A percentile compares a stretch with the other conserved stretches of the same genome.
Evolutionary conservation across 495 filamentous ascomycete species (phyloP).

Genomic region (Tirmania nivea): DNA sequence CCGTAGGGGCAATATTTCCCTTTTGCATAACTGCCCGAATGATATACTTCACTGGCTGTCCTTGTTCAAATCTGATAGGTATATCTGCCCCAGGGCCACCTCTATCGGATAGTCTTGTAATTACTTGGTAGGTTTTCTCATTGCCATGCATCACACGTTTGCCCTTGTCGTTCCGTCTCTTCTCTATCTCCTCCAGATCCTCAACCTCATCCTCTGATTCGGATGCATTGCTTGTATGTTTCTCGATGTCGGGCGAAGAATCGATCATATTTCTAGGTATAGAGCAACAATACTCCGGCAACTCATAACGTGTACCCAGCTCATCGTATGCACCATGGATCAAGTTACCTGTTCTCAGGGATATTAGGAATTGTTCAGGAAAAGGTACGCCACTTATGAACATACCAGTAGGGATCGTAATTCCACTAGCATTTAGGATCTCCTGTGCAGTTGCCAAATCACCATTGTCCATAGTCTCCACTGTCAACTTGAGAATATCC

Average conservation of each 20-base stretch:
- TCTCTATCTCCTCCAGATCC: conserved; percentile 31
- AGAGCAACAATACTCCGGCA: conserved; percentile 54
- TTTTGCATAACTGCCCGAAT: conserved; percentile 41
- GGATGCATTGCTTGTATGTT: conserved; percentile 18
- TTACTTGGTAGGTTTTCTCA: conserved; percentile 38
- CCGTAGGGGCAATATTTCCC: conserved; percentile 17
- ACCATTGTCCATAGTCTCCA: conserved; percentile 36
- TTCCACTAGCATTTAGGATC: conserved; percentile 51
- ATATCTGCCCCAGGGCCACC: conserved; percentile 35
- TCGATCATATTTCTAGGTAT: conserved; percentile 50
- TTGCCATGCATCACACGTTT: conserved; percentile 28
- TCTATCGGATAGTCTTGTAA: conserved; percentile 47
- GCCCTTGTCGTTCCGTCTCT: conserved; percentile 44
- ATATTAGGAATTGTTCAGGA: neutral
- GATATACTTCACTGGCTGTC: conserved; percentile 40
- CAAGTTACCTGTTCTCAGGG: conserved; percentile 29
- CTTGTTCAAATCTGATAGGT: conserved; percentile 33
- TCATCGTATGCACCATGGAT: conserved; percentile 60
- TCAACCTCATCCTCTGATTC: conserved; percentile 27
- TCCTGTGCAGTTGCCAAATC: conserved; percentile 56
- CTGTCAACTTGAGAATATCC: conserved; percentile 43
- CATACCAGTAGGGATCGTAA: conserved; percentile 49
- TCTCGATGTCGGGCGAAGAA: conserved; percentile 21
- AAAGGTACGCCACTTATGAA: neutral
- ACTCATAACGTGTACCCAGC: conserved; percentile 47